Percentiles rank a stretch among this genome's conserved stretches.
Evolutionary conservation across 2,329 filamentous ascomycete genomes (phyloP).

Genomic region (Botrytis paeoniae): DNA sequence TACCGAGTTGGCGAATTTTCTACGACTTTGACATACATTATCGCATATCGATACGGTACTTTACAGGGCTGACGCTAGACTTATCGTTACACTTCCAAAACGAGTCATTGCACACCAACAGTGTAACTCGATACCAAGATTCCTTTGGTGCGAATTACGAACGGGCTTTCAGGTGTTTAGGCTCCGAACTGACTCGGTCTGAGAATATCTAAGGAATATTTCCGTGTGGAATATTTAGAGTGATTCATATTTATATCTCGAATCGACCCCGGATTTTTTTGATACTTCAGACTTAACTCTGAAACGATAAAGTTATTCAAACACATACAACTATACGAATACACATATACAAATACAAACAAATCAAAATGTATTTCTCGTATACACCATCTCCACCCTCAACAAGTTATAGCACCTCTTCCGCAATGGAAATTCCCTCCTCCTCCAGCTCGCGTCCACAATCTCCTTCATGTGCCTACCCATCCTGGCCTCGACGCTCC

Average conservation of each 20-base stretch:
- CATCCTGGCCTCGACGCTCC: slow-evolving; percentile 56
- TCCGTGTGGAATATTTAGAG: neutral
- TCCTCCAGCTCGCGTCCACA: slow-evolving; percentile 26
- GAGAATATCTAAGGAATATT: slow-evolving; percentile 1
- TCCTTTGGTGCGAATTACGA: slow-evolving; percentile 14
- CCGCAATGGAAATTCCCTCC: slow-evolving; percentile 34
- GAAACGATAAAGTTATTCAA: neutral
- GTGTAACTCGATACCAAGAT: slow-evolving; percentile 4
- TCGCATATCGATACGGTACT: slow-evolving; percentile 10
- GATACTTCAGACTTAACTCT: neutral
- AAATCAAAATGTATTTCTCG: slow-evolving; percentile 33
- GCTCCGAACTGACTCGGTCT: slow-evolving; percentile 12
- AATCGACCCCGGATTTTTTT: neutral
- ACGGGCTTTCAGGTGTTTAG: slow-evolving; percentile 1
- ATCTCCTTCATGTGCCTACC: slow-evolving; percentile 49
- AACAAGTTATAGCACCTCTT: slow-evolving; percentile 29
- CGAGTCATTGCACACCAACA: neutral
- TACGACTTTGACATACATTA: slow-evolving; percentile 6
- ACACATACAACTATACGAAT: neutral
- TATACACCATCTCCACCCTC: slow-evolving; percentile 32
- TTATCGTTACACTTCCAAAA: slow-evolving; percentile 15
- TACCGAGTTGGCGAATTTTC: slow-evolving; percentile 2
- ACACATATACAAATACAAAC: neutral
- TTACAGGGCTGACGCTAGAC: slow-evolving; percentile 19
- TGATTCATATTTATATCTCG: slow-evolving; percentile 1